These are phyloP conservation scores for Gossypium lobatum DNA, from an alignment of 441 rosid species.

Conservation along the genomic window DNA sequence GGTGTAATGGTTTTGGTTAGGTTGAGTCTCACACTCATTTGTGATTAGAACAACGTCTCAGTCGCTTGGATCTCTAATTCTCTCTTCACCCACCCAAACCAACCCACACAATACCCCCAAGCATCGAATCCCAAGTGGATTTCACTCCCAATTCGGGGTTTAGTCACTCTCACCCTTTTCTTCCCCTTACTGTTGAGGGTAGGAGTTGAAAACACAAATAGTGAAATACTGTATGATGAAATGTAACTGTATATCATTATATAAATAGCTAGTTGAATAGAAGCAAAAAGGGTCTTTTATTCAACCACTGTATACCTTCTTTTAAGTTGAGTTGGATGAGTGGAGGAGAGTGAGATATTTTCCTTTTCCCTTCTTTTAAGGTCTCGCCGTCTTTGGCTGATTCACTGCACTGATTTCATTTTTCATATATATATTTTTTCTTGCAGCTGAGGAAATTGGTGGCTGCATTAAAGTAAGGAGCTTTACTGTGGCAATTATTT, in stretches of 20 bases:
- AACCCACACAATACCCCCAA: constrained; percentile 11
- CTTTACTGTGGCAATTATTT: constrained; percentile 24
- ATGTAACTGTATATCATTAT: background rate
- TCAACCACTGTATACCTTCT: constrained; percentile 10
- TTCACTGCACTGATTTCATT: constrained; percentile 20
- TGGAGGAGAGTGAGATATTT: background rate
- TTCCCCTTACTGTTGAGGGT: constrained; percentile 15
- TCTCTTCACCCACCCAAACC: constrained; percentile 14
- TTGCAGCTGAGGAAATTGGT: constrained; percentile 23
- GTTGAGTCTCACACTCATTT: constrained; percentile 21
- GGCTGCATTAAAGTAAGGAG: constrained; percentile 33
- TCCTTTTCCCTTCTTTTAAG: constrained; percentile 34
- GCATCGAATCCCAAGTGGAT: constrained; percentile 45
- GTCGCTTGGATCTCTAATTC: constrained; percentile 29
- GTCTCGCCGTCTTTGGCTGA: constrained; percentile 46
- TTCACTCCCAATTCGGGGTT: constrained; percentile 34
- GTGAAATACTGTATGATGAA: background rate
- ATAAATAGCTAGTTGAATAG: constrained; percentile 17
- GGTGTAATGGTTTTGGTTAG: constrained; percentile 16
- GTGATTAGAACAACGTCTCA: constrained; percentile 46
- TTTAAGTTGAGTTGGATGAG: constrained; percentile 6
- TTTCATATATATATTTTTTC: background rate
- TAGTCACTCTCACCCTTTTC: constrained; percentile 26
- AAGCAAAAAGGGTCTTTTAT: constrained; percentile 24
- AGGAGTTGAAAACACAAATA: background rate